These are phyloP conservation scores for Tetrapisispora arboricola DNA, from an alignment of 805 yeast species.

Conservation along the genomic window DNA sequence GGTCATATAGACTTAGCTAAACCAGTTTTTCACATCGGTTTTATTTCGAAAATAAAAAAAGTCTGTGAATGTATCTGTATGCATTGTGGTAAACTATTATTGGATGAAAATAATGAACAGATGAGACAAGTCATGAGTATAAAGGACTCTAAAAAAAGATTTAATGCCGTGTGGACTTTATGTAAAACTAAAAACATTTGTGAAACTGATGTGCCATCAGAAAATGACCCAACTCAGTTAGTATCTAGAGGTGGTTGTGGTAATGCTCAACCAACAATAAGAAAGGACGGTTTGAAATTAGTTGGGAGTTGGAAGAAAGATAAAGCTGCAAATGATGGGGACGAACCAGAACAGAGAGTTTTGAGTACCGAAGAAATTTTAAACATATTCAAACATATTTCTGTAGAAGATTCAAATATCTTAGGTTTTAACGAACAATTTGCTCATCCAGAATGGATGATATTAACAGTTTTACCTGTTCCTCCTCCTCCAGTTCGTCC, in stretches of 20 bases:
- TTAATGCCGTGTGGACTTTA: conserved; percentile 91
- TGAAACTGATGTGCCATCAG: conserved; percentile 72
- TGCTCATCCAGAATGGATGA: conserved; percentile 98
- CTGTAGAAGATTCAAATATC: conserved; percentile 67
- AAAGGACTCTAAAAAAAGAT: conserved; percentile 89
- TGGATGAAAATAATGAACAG: conserved; percentile 61
- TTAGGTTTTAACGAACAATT: conserved; percentile 91
- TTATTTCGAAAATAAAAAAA: conserved; percentile 85
- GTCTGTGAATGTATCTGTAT: conserved; percentile 95
- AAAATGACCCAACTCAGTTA: conserved; percentile 44
- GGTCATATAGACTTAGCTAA: conserved; percentile 98
- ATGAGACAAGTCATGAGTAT: conserved; percentile 84
- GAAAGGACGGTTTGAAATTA: conserved; percentile 90
- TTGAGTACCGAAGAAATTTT: conserved; percentile 82
- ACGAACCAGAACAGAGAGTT: conserved; percentile 84
- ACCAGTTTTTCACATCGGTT: conserved; percentile 97
- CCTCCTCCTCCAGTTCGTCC: conserved; percentile 99
- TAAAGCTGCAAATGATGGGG: conserved; percentile 65
- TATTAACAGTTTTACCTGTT: conserved; percentile 93
- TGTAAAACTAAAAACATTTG: conserved; percentile 91
- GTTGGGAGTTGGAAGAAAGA: conserved; percentile 98
- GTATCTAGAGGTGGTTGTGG: conserved; percentile 95
- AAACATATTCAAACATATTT: conserved; percentile 85
- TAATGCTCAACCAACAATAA: conserved; percentile 86
- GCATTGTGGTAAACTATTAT: conserved; percentile 92